A percentile compares a stretch with the other conserved stretches of the same genome.
These are phyloP conservation scores for Pezicula neosporulosa DNA, from an alignment of 2,329 filamentous ascomycete species.

Conservation along the genomic window DNA sequence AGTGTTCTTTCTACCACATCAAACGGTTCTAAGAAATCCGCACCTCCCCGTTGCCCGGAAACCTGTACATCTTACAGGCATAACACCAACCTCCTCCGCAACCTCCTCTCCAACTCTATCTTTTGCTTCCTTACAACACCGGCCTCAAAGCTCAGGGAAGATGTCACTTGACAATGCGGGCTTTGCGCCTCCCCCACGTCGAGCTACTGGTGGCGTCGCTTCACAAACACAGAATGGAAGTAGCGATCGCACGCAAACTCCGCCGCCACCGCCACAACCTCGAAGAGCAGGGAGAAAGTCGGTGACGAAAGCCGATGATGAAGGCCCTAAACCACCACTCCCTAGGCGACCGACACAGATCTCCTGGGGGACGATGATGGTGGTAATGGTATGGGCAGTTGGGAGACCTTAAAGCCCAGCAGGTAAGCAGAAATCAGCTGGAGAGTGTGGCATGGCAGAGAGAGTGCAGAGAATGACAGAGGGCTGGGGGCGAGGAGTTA, in stretches of 20 bases:
- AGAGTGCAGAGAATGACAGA: no score
- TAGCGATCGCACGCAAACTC: slow-evolving; percentile 8
- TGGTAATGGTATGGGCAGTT: slow-evolving; percentile 16
- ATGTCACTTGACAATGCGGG: slow-evolving; percentile 11
- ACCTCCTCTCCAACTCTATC: slow-evolving; percentile 16
- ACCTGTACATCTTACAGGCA: slow-evolving; percentile 24
- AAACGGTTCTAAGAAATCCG: slow-evolving; percentile 23
- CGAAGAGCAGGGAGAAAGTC: slow-evolving; percentile 11
- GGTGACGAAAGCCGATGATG: slow-evolving; percentile 9
- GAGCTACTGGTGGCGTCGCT: slow-evolving; percentile 12
- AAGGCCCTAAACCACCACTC: slow-evolving; percentile 19
- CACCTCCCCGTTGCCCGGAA: slow-evolving; percentile 30
- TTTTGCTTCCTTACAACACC: slow-evolving; percentile 4
- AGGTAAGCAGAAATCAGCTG: no score
- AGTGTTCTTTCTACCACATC: slow-evolving; percentile 23
- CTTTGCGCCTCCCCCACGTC: slow-evolving; percentile 20
- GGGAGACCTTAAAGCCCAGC: slow-evolving; percentile 24
- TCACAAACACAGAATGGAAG: slow-evolving; percentile 2
- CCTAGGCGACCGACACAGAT: slow-evolving; percentile 21
- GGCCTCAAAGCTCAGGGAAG: slow-evolving; percentile 8
- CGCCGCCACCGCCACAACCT: slow-evolving; percentile 22
- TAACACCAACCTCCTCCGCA: slow-evolving; percentile 10
- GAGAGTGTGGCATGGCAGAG: no score
- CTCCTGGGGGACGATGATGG: slow-evolving; percentile 21
- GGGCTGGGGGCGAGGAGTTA: no score